phyloP scores from a whole-genome alignment of 2,329 filamentous ascomycete species.

The Chrysoporthe cubensis region DNA sequence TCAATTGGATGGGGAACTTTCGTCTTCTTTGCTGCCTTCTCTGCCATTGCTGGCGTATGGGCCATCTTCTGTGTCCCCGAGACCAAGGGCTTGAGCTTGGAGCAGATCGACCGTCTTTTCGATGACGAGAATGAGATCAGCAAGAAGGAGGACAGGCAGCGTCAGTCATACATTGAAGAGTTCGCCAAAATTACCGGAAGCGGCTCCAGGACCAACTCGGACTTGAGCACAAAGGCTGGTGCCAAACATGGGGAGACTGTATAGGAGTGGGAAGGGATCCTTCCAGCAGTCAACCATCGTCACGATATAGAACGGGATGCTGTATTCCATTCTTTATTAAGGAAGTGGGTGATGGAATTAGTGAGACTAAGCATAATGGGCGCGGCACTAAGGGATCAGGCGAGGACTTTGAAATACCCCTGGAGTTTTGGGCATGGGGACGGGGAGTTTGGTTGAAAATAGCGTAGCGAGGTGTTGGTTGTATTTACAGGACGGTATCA shows the following conservation, averaged over 20 bases:
- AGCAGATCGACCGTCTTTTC: not conserved
- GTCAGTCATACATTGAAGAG: not conserved
- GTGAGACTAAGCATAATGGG: no score
- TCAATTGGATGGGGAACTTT: conserved; percentile 40
- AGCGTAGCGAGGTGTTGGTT: no score
- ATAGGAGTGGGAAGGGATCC: not conserved
- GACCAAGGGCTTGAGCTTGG: not conserved
- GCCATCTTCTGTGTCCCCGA: conserved; percentile 35
- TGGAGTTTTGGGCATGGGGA: no score
- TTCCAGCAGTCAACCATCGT: no score
- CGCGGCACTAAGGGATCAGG: no score
- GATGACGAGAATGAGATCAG: not conserved
- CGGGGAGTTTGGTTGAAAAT: no score
- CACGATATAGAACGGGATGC: no score
- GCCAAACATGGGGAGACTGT: not conserved
- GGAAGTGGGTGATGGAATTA: no score
- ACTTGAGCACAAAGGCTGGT: not conserved
- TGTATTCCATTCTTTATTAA: no score
- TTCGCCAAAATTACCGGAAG: not conserved
- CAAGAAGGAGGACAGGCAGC: not conserved
- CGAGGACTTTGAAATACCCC: no score
- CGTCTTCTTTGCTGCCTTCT: conserved; percentile 35
- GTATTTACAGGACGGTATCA: no score
- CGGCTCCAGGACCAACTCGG: not conserved
- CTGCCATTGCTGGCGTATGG: conserved; percentile 24